Evolutionary conservation across 208 protist genomes (phyloP).

Genomic region (Acanthamoeba rhysodes): DNA sequence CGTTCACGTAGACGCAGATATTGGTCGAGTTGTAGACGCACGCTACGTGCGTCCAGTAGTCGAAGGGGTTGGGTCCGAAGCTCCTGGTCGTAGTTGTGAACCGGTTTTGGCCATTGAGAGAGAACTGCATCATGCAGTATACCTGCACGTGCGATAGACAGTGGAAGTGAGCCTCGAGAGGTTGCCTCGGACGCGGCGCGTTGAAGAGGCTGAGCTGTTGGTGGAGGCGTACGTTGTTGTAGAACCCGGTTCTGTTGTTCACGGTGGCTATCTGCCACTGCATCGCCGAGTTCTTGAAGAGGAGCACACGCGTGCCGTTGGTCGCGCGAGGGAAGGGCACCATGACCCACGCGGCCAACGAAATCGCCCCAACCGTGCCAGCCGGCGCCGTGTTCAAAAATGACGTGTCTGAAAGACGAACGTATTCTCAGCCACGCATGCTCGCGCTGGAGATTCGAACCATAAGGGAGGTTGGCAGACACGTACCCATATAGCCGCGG

Average conservation of each 20-base stretch:
- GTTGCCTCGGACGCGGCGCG: not conserved
- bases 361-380: not conserved
- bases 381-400: slow-evolving; percentile 39
- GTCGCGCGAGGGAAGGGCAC: slow-evolving; percentile 1
- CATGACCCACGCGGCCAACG: slow-evolving; percentile 30
- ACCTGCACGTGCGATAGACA: not conserved
- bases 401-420: slow-evolving; percentile 33
- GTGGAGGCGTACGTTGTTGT: not conserved
- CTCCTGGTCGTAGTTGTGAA: not conserved
- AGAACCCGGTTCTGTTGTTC: slow-evolving; percentile 43
- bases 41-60: slow-evolving; percentile 42
- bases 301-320: slow-evolving; percentile 8
- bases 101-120: not conserved
- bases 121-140: slow-evolving; percentile 66
- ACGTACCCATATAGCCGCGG: slow-evolving; percentile 20
- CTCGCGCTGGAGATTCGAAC: too few species aligned
- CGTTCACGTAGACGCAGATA: slow-evolving; percentile 42
- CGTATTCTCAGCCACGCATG: too few species aligned
- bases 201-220: not conserved
- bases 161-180: not conserved
- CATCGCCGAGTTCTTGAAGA: slow-evolving; percentile 32
- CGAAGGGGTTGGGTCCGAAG: slow-evolving; percentile 17
- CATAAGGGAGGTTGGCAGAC: too few species aligned
- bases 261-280: slow-evolving; percentile 10
- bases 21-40: slow-evolving; percentile 55